Evolutionary conservation across 768 basidiomycete species (phyloP).

Genomic region (Rhizopogon vulgaris): DNA sequence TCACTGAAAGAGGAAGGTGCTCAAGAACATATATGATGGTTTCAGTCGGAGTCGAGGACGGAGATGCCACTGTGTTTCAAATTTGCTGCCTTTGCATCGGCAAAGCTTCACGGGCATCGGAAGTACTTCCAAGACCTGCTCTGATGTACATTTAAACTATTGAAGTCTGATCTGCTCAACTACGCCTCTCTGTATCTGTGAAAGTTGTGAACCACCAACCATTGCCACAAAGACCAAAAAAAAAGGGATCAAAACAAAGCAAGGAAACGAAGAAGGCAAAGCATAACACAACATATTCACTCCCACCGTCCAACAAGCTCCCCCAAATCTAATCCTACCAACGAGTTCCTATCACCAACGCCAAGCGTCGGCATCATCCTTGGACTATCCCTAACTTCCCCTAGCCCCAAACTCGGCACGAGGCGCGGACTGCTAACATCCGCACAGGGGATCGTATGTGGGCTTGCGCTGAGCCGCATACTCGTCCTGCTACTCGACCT

Average conservation of each 20-base stretch:
- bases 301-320: background rate
- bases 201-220: background rate
- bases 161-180: too few relatives aligned
- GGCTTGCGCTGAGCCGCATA: constrained; percentile 26
- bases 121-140: too few relatives aligned
- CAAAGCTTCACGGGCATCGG: too few relatives aligned
- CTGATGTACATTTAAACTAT: too few relatives aligned
- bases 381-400: background rate
- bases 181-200: background rate
- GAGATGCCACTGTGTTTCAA: too few relatives aligned
- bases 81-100: too few relatives aligned
- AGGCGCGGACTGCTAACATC: constrained; percentile 18
- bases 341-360: background rate
- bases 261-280: background rate
- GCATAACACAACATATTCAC: background rate
- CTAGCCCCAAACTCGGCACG: background rate
- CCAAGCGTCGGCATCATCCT: constrained; percentile 1
- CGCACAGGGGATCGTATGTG: constrained; percentile 24
- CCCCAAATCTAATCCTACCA: background rate
- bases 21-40: too few relatives aligned
- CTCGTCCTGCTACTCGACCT: constrained; percentile 39
- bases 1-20: too few relatives aligned
- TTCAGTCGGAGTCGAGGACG: too few relatives aligned
- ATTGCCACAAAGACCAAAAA: background rate
- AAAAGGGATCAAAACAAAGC: background rate